phyloP scores from a whole-genome alignment of 2,329 filamentous ascomycete species.

The Fusarium secorum region DNA sequence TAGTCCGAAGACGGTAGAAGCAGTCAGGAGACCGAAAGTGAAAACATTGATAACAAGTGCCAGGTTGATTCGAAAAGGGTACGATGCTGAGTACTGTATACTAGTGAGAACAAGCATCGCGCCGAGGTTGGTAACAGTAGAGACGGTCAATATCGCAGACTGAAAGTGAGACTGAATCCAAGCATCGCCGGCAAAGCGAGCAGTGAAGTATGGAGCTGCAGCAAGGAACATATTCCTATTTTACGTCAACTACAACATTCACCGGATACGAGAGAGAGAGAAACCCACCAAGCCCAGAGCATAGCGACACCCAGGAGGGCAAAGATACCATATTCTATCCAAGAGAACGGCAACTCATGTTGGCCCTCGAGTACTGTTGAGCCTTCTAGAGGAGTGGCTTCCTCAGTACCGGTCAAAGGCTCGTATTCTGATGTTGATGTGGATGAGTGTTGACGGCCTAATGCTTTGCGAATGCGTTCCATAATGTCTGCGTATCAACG shows the following conservation, averaged over 20 bases:
- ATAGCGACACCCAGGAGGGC: constrained; percentile 87
- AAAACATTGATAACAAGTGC: constrained; percentile 80
- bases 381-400: constrained; percentile 39
- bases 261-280: background rate
- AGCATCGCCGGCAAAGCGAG: constrained; percentile 74
- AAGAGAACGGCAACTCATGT: constrained; percentile 72
- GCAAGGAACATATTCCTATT: constrained; percentile 97
- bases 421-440: constrained; percentile 45
- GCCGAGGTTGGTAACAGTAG: constrained; percentile 81
- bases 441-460: constrained; percentile 34
- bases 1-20: constrained; percentile 77
- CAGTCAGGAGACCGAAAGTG: constrained; percentile 78
- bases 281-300: constrained; percentile 91
- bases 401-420: constrained; percentile 44
- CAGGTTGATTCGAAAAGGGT: constrained; percentile 83
- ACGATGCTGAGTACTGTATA: constrained; percentile 83
- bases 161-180: constrained; percentile 86
- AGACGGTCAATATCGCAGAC: constrained; percentile 85
- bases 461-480: constrained; percentile 41
- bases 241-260: constrained; percentile 4
- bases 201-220: constrained; percentile 90
- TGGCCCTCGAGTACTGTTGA: constrained; percentile 44
- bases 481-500: constrained; percentile 23
- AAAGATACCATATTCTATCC: constrained; percentile 87
- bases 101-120: constrained; percentile 80